Conservation (phyloP, 768 basidiomycete species). For the Cystoderma amianthinum region DNA sequence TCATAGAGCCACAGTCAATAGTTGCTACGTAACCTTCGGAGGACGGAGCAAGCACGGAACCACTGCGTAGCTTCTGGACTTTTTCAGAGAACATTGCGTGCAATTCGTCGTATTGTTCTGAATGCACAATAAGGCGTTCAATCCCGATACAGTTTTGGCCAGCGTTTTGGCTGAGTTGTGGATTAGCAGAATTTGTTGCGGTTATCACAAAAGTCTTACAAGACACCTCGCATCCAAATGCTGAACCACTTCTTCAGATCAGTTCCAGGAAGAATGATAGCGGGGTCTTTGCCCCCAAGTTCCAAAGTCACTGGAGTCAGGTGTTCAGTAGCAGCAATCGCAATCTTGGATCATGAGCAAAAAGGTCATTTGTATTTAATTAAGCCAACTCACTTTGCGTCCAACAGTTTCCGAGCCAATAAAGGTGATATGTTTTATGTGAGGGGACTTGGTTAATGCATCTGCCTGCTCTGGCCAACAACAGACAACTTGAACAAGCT, state of each 20-base stretch:
- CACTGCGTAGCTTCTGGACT: slow-evolving; percentile 64
- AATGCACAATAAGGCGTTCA: slow-evolving; percentile 86
- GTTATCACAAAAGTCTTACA: slow-evolving; percentile 43
- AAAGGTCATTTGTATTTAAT: background rate
- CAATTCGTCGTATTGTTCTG: slow-evolving; percentile 69
- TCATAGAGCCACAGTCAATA: slow-evolving; percentile 87
- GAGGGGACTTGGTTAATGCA: slow-evolving; percentile 67
- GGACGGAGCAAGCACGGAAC: slow-evolving; percentile 62
- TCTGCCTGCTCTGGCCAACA: slow-evolving; percentile 88
- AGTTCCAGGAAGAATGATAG: slow-evolving; percentile 81
- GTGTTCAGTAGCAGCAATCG: slow-evolving; percentile 75
- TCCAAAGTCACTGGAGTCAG: slow-evolving; percentile 91
- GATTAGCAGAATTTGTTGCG: background rate
- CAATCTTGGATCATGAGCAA: slow-evolving; percentile 62
- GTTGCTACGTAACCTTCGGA: slow-evolving; percentile 65
- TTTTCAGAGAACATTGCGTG: slow-evolving; percentile 59
- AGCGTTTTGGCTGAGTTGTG: slow-evolving; percentile 66
- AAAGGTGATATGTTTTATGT: slow-evolving; percentile 92
- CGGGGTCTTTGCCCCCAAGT: slow-evolving; percentile 93
- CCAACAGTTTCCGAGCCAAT: slow-evolving; percentile 81
- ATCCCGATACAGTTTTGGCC: slow-evolving; percentile 98
- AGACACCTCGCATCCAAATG: slow-evolving; percentile 86
- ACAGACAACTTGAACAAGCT: slow-evolving; percentile 87
- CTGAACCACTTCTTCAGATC: slow-evolving; percentile 76
- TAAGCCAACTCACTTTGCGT: slow-evolving; percentile 49